Percentiles rank a stretch among this genome's conserved stretches.
These are phyloP conservation scores for Aspergillus saccharolyticus DNA, from an alignment of 495 filamentous ascomycete genomes.

Conservation along the genomic window DNA sequence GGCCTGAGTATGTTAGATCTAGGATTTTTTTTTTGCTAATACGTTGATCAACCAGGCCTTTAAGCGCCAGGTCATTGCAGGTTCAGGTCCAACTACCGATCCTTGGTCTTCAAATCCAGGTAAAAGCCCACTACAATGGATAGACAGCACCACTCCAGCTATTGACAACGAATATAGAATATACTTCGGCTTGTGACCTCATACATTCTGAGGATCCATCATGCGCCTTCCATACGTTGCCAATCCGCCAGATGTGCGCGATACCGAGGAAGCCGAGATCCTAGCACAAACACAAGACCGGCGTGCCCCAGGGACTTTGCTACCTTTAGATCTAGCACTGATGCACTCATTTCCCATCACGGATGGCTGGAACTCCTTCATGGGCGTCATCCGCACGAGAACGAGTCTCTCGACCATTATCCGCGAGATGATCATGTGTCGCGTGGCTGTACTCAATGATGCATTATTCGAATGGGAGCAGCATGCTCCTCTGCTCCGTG, in stretches of 20 bases:
- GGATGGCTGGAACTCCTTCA: constrained; percentile 77
- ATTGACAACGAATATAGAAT: not conserved
- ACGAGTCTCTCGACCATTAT: constrained; percentile 55
- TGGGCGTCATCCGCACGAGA: constrained; percentile 66
- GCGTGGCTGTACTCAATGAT: constrained; percentile 66
- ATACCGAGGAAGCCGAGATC: constrained; percentile 47
- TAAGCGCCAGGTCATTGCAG: not conserved
- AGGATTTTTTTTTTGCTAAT: no score
- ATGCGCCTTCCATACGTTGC: constrained; percentile 72
- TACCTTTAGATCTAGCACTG: constrained; percentile 66
- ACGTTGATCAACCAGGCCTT: no score
- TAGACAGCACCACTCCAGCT: not conserved
- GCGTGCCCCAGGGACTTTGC: constrained; percentile 57
- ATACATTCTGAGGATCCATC: constrained; percentile 13
- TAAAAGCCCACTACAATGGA: no score
- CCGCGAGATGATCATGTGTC: constrained; percentile 68
- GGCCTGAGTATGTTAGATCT: not conserved
- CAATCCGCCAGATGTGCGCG: constrained; percentile 48
- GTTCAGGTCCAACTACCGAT: no score
- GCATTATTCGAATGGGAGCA: constrained; percentile 79
- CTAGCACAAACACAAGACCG: constrained; percentile 57
- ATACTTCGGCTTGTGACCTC: not conserved
- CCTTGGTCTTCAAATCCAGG: no score
- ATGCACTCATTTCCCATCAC: constrained; percentile 68
- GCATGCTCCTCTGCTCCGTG: constrained; percentile 59